phyloP scores from a whole-genome alignment of 306 rosid genomes.

The Malus asiatica region DNA sequence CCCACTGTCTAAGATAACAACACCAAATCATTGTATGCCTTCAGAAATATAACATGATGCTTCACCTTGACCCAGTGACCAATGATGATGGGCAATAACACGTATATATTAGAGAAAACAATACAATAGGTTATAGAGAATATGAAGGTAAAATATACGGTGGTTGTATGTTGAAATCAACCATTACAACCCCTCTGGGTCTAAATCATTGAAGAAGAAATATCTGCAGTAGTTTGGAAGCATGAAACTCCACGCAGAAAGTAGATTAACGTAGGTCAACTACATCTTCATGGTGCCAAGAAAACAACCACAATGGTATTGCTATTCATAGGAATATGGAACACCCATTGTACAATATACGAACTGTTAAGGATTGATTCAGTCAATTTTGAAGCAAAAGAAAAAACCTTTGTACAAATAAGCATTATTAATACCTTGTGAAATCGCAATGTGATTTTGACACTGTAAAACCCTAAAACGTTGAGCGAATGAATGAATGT shows the following conservation, averaged over 20 bases:
- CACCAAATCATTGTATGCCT: conserved; percentile 67
- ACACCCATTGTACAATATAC: too few relatives aligned
- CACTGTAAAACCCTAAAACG: too few relatives aligned
- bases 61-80: conserved; percentile 73
- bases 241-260: not conserved
- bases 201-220: not conserved
- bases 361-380: too few relatives aligned
- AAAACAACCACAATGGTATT: too few relatives aligned
- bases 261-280: not conserved
- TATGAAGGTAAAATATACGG: not conserved
- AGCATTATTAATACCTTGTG: too few relatives aligned
- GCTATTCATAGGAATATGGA: too few relatives aligned
- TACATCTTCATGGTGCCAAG: not conserved
- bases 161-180: not conserved
- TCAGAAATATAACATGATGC: conserved; percentile 64
- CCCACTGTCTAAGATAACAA: conserved; percentile 76
- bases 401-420: too few relatives aligned
- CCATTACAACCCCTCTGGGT: not conserved
- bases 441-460: too few relatives aligned
- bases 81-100: conserved; percentile 26
- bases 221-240: not conserved
- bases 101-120: not conserved
- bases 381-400: too few relatives aligned
- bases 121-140: not conserved
- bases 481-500: too few relatives aligned